Evolutionary conservation across 495 filamentous ascomycete species (phyloP).

Genomic region (Glonium stellatum): DNA sequence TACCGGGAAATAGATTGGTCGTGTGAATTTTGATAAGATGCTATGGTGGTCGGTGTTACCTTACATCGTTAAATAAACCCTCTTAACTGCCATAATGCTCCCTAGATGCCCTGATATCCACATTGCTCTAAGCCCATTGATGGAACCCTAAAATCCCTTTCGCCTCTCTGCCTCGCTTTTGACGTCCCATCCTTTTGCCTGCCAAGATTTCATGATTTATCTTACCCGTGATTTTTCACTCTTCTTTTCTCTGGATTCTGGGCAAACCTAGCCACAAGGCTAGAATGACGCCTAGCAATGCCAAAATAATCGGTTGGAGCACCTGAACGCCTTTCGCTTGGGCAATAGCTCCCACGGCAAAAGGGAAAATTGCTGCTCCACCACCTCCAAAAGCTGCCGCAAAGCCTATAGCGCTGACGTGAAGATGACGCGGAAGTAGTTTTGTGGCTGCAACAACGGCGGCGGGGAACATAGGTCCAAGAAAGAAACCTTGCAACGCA

Average conservation of each 20-base stretch:
- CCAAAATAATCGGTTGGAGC: conserved; percentile 69
- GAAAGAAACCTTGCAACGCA: conserved; percentile 64
- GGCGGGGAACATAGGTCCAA: conserved; percentile 60
- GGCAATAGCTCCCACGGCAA: conserved; percentile 77
- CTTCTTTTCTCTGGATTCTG: conserved; percentile 34
- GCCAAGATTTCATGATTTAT: background rate
- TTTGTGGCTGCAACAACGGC: conserved; percentile 75
- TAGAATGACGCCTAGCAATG: conserved; percentile 47
- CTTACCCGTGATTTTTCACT: conserved; percentile 11
- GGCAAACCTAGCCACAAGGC: conserved; percentile 39
- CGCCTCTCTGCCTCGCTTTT: background rate
- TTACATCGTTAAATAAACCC: too few relatives aligned
- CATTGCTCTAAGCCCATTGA: too few relatives aligned
- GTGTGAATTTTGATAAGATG: too few relatives aligned
- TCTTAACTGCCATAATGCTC: too few relatives aligned
- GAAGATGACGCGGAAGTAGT: conserved; percentile 66
- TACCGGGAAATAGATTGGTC: too few relatives aligned
- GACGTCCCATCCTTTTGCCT: background rate
- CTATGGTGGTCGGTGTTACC: too few relatives aligned
- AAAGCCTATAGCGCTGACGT: conserved; percentile 78
- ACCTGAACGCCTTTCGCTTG: conserved; percentile 72
- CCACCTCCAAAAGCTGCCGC: conserved; percentile 72
- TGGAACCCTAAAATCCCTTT: too few relatives aligned
- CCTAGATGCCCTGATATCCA: too few relatives aligned
- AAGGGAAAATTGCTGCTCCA: conserved; percentile 75